Evolutionary conservation across 495 filamentous ascomycete species (phyloP), one percentile per base, ranked within the genome.

Genomic region (Rostrohypoxylon terebratum): DNA sequence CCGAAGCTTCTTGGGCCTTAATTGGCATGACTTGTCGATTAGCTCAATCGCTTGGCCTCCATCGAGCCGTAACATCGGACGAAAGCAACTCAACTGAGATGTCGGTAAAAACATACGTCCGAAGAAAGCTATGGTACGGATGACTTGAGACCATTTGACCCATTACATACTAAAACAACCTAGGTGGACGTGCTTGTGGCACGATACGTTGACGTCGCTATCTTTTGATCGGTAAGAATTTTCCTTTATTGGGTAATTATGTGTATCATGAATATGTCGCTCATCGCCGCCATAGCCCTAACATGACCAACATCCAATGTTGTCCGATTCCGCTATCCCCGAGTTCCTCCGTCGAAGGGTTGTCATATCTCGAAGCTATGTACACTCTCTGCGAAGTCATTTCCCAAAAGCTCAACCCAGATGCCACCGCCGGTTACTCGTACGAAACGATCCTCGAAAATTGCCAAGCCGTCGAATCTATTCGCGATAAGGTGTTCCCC

Each of bases 151-250:
- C 20, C 8, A 63, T 23, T 64, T 47, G 7, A 72, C 28, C 14
- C 33, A 13, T 58, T n/a, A 11, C 16, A 2, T 18, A 20, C 50
- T 78, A 61, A 78, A 53, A 13, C 23, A 23, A 28, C 2, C 3
- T 33, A 87, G 85, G 85, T 88, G 86, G 86, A 86, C 84, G 10
- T 85, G 85, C 34, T 76, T 84, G 6, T 88, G 86, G 86, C 86
- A 88, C 65, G 86, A 88, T 68, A 86, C 84, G 2, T 71, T 88
- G 23, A 84, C 86, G 0, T 87, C 85, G 0, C 68, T 88, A 31
- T 87, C 85, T 2, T 88, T 88, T 59, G 86, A 88, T 68, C 83
- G 86, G 82, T 84, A 76, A 70, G 80, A 50, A 1, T 5, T 34
- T 38, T 21, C 1, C 3, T 34, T 38, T 16, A 31, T 20, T 16